A percentile compares a stretch with the other conserved stretches of the same genome.
Conservation (phyloP, 352 stramenopile species). For the Globisporangium polare region DNA sequence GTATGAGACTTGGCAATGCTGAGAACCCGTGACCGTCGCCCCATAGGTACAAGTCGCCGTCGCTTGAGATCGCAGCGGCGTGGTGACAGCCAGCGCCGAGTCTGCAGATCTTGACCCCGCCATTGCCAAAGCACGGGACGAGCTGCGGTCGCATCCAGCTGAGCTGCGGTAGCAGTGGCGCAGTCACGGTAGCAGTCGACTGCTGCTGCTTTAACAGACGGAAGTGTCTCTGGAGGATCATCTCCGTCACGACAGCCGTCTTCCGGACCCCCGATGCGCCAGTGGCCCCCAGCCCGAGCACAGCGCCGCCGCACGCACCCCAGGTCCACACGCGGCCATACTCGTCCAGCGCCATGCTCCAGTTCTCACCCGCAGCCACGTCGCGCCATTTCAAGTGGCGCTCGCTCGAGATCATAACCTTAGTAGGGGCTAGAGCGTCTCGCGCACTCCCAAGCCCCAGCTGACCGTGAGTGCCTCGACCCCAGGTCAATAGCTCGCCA, state of each 20-base stretch:
- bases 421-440: slow-evolving; percentile 28
- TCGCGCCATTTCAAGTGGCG: slow-evolving; percentile 27
- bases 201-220: slow-evolving; percentile 21
- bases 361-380: slow-evolving; percentile 69
- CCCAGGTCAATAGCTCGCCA: slow-evolving; percentile 73
- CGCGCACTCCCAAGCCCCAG: slow-evolving; percentile 58
- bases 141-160: slow-evolving; percentile 43
- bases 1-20: slow-evolving; percentile 14
- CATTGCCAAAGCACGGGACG: slow-evolving; percentile 35
- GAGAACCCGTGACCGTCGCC: slow-evolving; percentile 20
- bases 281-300: slow-evolving; percentile 46
- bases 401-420: slow-evolving; percentile 5
- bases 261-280: slow-evolving; percentile 10
- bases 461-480: slow-evolving; percentile 69
- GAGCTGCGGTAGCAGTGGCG: slow-evolving; percentile 21
- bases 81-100: slow-evolving; percentile 88
- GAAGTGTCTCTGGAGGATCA: slow-evolving; percentile 40
- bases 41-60: slow-evolving; percentile 93
- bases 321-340: slow-evolving; percentile 77
- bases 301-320: slow-evolving; percentile 61
- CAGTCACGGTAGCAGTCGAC: background rate
- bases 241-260: slow-evolving; percentile 28
- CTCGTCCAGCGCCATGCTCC: slow-evolving; percentile 66
- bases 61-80: slow-evolving; percentile 77
- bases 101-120: slow-evolving; percentile 30